Conservation (phyloP, 176 grass and related monocot species). For the Triticum timopheevii region DNA sequence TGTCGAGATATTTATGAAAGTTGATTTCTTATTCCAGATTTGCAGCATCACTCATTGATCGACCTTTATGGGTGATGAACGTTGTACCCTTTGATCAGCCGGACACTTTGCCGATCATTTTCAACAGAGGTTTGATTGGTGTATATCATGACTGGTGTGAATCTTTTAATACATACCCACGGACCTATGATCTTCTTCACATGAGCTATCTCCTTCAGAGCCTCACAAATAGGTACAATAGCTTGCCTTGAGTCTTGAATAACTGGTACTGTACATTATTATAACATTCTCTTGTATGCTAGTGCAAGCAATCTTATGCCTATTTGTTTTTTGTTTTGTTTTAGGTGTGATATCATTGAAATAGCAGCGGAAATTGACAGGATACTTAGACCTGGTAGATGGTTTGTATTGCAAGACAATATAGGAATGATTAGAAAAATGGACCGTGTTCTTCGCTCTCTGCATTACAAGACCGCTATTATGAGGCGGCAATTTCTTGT, state of each 20-base stretch:
- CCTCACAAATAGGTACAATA: constrained; percentile 63
- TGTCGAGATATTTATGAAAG: constrained; percentile 15
- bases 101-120: constrained; percentile 79
- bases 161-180: constrained; percentile 88
- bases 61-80: constrained; percentile 91
- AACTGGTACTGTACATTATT: background rate
- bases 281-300: constrained; percentile 8
- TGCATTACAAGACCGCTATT: constrained; percentile 64
- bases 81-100: constrained; percentile 58
- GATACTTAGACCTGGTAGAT: constrained; percentile 83
- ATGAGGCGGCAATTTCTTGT: constrained; percentile 72
- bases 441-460: constrained; percentile 53
- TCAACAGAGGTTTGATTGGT: constrained; percentile 91
- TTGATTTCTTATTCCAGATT: constrained; percentile 62
- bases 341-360: constrained; percentile 73
- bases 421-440: constrained; percentile 61
- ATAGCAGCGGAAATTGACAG: constrained; percentile 80
- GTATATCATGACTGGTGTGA: constrained; percentile 98
- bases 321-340: constrained; percentile 12
- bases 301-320: background rate
- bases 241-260: constrained; percentile 3
- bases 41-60: constrained; percentile 64
- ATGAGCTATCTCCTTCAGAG: constrained; percentile 61
- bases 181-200: constrained; percentile 92
- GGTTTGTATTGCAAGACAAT: constrained; percentile 72